phyloP scores from a whole-genome alignment of 2,329 filamentous ascomycete species.

The Teratosphaeriaceae sp. region DNA sequence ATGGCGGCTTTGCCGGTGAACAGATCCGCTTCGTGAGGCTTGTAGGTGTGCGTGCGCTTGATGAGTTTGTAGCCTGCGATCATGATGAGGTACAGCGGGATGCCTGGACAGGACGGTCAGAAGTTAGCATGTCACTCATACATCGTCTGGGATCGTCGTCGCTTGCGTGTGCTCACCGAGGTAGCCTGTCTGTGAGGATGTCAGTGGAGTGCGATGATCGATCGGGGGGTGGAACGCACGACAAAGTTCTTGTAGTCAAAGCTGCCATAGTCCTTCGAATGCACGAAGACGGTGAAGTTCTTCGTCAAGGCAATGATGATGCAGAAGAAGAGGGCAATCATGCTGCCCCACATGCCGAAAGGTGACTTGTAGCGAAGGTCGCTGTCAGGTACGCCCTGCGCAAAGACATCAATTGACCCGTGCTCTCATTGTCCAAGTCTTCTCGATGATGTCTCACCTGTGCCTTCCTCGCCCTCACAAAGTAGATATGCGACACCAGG shows the following conservation, averaged over 20 bases:
- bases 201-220: too few relatives aligned
- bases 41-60: conserved; percentile 51
- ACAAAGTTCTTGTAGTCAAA: conserved; percentile 73
- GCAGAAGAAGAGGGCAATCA: conserved; percentile 62
- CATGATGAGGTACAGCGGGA: too few relatives aligned
- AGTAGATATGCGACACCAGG: conserved; percentile 43
- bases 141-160: too few relatives aligned
- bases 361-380: conserved; percentile 56
- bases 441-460: conserved; percentile 16
- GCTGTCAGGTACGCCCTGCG: conserved; percentile 36
- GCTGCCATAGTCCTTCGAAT: conserved; percentile 37
- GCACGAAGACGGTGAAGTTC: conserved; percentile 66
- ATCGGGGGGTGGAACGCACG: conserved; percentile 40
- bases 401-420: too few relatives aligned
- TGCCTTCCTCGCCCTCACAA: conserved; percentile 39
- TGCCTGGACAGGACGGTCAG: too few relatives aligned
- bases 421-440: too few relatives aligned
- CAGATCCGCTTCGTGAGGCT: conserved; percentile 49
- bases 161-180: too few relatives aligned
- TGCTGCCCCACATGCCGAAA: conserved; percentile 63
- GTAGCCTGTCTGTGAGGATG: conserved; percentile 46
- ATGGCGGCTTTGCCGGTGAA: conserved; percentile 55
- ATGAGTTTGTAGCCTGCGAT: conserved; percentile 58
- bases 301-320: conserved; percentile 71
- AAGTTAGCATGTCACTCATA: too few relatives aligned